Conservation (phyloP, 148 eudicot genomes). For the Euryodendron excelsum region DNA sequence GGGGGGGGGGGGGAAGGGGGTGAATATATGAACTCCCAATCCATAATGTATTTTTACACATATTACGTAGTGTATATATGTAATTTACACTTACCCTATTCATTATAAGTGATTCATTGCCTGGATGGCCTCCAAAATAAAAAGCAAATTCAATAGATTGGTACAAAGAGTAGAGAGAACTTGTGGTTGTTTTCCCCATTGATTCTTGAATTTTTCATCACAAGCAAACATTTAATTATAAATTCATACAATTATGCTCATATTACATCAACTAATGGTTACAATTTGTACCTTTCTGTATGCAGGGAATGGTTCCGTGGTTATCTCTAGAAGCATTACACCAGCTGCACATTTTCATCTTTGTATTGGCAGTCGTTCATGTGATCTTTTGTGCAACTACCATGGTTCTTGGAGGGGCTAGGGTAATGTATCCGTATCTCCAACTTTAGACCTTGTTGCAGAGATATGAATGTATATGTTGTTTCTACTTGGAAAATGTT, state of each 20-base stretch:
- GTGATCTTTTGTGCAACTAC: slow-evolving; percentile 74
- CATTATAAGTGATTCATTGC: background rate
- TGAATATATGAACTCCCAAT: too few relatives aligned
- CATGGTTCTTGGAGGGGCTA: slow-evolving; percentile 81
- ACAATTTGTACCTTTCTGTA: background rate
- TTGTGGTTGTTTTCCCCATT: background rate
- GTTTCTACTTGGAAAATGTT: background rate
- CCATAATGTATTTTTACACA: too few relatives aligned
- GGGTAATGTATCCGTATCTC: slow-evolving; percentile 38
- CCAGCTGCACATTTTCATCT: slow-evolving; percentile 94
- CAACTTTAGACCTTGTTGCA: background rate
- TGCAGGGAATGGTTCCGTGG: slow-evolving; percentile 72
- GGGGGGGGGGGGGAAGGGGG: too few relatives aligned
- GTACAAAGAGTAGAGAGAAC: background rate
- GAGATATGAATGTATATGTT: background rate
- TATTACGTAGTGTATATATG: too few relatives aligned
- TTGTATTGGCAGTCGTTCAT: slow-evolving; percentile 83
- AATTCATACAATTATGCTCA: background rate
- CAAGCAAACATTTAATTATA: background rate
- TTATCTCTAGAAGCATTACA: slow-evolving; percentile 83
- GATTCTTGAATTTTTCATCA: background rate
- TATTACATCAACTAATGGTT: background rate
- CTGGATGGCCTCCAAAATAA: background rate
- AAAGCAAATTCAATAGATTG: background rate
- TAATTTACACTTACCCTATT: too few relatives aligned